A percentile compares a stretch with the other conserved stretches of the same genome.
These are phyloP conservation scores for Halophytophthora polymorphica DNA, from an alignment of 352 stramenopile species.

Conservation along the genomic window DNA sequence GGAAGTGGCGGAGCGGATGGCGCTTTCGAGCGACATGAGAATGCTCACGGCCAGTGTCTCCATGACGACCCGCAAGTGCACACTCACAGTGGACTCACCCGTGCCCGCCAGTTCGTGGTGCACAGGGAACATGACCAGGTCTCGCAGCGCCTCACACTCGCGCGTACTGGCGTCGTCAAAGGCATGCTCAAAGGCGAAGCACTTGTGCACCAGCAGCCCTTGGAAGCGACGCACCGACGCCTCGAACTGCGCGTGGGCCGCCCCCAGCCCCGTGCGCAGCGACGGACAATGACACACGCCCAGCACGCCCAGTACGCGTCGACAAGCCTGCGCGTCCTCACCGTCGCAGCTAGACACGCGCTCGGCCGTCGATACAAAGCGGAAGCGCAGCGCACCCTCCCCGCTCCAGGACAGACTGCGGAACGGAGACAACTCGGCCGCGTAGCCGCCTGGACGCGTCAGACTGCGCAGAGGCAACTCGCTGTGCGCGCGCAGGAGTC, in stretches of 20 bases:
- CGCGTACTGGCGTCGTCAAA: conserved; percentile 60
- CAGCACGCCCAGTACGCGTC: conserved; percentile 69
- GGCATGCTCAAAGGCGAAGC: conserved; percentile 81
- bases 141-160: conserved; percentile 49
- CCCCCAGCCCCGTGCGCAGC: conserved; percentile 36
- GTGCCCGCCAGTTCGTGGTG: conserved; percentile 60
- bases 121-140: conserved; percentile 84
- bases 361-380: conserved; percentile 67
- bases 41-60: conserved; percentile 80
- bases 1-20: conserved; percentile 56
- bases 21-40: conserved; percentile 80
- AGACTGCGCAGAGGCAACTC: conserved; percentile 64
- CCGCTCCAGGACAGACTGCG: conserved; percentile 67
- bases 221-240: conserved; percentile 62
- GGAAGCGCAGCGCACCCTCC: conserved; percentile 50
- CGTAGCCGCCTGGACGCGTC: conserved; percentile 73
- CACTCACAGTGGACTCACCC: conserved; percentile 70
- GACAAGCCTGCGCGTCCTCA: conserved; percentile 71
- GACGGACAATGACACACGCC: conserved; percentile 80
- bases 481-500: conserved; percentile 51
- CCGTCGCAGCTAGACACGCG: conserved; percentile 54
- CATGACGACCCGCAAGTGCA: conserved; percentile 79
- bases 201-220: conserved; percentile 71
- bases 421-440: conserved; percentile 80
- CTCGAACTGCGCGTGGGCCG: conserved; percentile 67